These are phyloP conservation scores for Cydonia oblonga DNA, from an alignment of 331 rosid genomes.

Conservation along the genomic window DNA sequence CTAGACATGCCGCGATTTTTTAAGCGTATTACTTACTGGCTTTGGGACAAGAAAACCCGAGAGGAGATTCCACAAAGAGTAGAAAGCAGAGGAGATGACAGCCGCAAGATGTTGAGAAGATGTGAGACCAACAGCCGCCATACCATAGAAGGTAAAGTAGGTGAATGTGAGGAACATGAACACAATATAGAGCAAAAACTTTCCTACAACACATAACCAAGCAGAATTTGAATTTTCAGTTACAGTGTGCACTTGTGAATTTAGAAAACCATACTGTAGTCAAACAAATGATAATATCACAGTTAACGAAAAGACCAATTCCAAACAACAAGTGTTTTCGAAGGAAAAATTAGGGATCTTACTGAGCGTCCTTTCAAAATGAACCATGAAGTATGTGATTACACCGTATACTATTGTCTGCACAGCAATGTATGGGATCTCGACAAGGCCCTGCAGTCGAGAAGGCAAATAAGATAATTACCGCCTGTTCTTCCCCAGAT, in stretches of 20 bases:
- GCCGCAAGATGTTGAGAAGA: conserved; percentile 64
- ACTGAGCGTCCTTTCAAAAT: conserved; percentile 56
- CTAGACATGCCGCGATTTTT: background rate
- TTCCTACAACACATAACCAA: conserved; percentile 36
- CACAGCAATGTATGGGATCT: conserved; percentile 63
- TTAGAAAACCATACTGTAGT: background rate
- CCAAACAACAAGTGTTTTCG: background rate
- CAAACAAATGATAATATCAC: too few species aligned
- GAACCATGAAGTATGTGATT: conserved; percentile 69
- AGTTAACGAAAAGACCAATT: background rate
- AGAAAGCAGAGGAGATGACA: conserved; percentile 71
- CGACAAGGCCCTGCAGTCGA: conserved; percentile 60
- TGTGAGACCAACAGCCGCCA: conserved; percentile 78
- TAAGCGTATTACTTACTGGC: conserved; percentile 38
- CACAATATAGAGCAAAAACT: conserved; percentile 40
- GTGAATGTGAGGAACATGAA: conserved; percentile 81
- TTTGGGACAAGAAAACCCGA: conserved; percentile 71
- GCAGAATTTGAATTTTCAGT: background rate
- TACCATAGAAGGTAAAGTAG: conserved; percentile 78
- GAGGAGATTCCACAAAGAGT: conserved; percentile 81
- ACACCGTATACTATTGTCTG: conserved; percentile 62
- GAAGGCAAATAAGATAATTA: background rate
- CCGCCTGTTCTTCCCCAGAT: background rate
- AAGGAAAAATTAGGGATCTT: conserved; percentile 9
- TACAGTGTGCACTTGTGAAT: background rate